Base-by-base conservation (phyloP, 371 early-diverging fungal genomes). In the Batkoa obscura region DNA sequence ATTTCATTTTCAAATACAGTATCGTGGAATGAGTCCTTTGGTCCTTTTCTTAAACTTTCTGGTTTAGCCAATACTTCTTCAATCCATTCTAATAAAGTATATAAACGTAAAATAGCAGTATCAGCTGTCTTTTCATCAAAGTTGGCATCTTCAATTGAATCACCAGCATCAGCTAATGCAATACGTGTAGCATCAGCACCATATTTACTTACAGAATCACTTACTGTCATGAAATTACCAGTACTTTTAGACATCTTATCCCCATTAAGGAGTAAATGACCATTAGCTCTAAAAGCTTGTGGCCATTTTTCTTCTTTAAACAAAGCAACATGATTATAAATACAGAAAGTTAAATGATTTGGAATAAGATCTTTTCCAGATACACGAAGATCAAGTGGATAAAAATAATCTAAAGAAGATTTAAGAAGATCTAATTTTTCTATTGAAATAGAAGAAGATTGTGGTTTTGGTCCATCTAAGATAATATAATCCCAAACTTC, bases 191-290 rank as follows among this genome's bases (percentile, higher is more conserved):
- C 98, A 69, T 96, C 96, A 43, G 97, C 97, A 60, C 99, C 96
- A 64, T 85, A 99, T 64, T 82, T 86, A 35, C 73, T 73, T 34
- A 94, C 68, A 30, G 89, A 81, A 55, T 98, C 88, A 31, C 74
- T 69, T 56, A 96, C 77, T 43, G 93, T 94, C 74, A 99, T 68
- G 65, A 94, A 98, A 80, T 99, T 99, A 49, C 99, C 99, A n/a
- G 94, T 94, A 45, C 90, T 90, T 77, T 99, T 99, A 65, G 93
- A 83, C 99, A 99, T 99, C 80, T 99, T 99, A 51, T 92, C 88
- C 55, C 82, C 73, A 72, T 99, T 98, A 58, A 99, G 70, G 72
- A 98, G 69, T 70, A 99, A 74, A 69, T 98, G 96, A 39, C 99
- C 99, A 73, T 99, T 99, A 60, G 86, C 82, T 53, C 96, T 91